These are phyloP conservation scores for Heimioporus sp. DNA, from an alignment of 768 basidiomycete species.

Conservation along the genomic window DNA sequence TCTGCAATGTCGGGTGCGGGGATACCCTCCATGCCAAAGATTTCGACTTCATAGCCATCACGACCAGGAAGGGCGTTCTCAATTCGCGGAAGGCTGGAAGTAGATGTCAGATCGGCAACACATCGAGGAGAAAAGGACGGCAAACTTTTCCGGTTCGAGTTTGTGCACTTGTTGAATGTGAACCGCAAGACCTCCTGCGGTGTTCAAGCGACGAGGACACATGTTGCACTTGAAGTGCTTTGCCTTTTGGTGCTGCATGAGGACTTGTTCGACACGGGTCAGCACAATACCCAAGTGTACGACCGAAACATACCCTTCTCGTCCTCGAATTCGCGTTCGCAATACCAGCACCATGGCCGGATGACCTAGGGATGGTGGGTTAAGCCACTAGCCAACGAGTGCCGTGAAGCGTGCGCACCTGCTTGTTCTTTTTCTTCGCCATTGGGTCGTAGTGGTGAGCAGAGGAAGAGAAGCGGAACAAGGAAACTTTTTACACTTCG, in stretches of 20 bases:
- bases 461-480: slow-evolving; percentile 11
- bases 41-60: slow-evolving; percentile 97
- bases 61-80: slow-evolving; percentile 96
- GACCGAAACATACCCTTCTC: slow-evolving; percentile 72
- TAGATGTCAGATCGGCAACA: slow-evolving; percentile 8
- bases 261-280: slow-evolving; percentile 48
- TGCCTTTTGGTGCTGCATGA: slow-evolving; percentile 99
- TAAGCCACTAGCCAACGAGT: no score
- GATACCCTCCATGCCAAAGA: slow-evolving; percentile 99
- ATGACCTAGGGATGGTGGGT: slow-evolving; percentile 50
- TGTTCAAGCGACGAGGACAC: slow-evolving; percentile 94
- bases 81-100: slow-evolving; percentile 70
- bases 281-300: background rate
- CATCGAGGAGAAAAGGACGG: background rate
- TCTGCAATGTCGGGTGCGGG: slow-evolving; percentile 92
- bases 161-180: slow-evolving; percentile 99
- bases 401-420: slow-evolving; percentile 26
- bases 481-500: slow-evolving; percentile 10
- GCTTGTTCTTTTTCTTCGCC: slow-evolving; percentile 58
- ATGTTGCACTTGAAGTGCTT: slow-evolving; percentile 98
- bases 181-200: slow-evolving; percentile 95
- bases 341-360: slow-evolving; percentile 98
- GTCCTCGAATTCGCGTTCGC: slow-evolving; percentile 99
- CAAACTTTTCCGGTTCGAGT: slow-evolving; percentile 83
- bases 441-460: slow-evolving; percentile 25